A percentile compares a stretch with the other conserved stretches of the same genome.
Evolutionary conservation across 2,329 filamentous ascomycete genomes (phyloP).

Genomic region (Aspergillus sp.): DNA sequence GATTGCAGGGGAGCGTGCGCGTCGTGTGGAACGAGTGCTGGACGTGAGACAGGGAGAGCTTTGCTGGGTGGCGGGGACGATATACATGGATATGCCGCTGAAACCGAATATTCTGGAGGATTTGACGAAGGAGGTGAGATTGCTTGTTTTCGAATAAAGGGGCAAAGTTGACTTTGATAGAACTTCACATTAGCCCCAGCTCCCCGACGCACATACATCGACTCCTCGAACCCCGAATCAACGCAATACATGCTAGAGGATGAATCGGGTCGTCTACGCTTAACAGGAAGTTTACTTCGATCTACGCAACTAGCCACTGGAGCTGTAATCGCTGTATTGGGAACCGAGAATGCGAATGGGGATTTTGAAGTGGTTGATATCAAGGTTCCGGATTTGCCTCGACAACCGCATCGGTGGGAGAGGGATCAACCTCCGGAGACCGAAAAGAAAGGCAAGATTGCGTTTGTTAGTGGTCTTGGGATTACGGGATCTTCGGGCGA

Average conservation of each 20-base stretch:
- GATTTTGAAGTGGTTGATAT: conserved; percentile 90
- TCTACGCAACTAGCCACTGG: conserved; percentile 76
- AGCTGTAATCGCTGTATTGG: conserved; percentile 88
- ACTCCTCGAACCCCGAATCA: conserved; percentile 34
- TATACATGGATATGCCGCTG: conserved; percentile 94
- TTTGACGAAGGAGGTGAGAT: conserved; percentile 76
- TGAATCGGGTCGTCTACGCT: conserved; percentile 78
- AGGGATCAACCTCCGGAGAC: conserved; percentile 39
- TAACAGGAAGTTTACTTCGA: conserved; percentile 65
- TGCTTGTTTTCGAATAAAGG: not conserved
- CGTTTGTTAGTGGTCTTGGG: conserved; percentile 79
- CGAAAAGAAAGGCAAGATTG: conserved; percentile 58
- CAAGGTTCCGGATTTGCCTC: conserved; percentile 77
- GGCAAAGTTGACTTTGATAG: conserved; percentile 35
- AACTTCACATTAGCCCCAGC: conserved; percentile 84
- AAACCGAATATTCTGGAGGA: conserved; percentile 97
- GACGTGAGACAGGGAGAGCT: conserved; percentile 93
- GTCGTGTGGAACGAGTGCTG: conserved; percentile 76
- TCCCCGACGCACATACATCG: conserved; percentile 67
- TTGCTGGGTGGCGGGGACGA: conserved; percentile 89
- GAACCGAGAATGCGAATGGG: conserved; percentile 85
- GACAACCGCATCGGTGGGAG: conserved; percentile 75
- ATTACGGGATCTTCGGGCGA: conserved; percentile 74
- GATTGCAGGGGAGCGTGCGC: conserved; percentile 69
- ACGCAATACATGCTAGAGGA: conserved; percentile 84